Evolutionary conservation across 177 flowering plant genomes (phyloP), one percentile per base, ranked within the genome.

Genomic region (Vitis hybrid): DNA sequence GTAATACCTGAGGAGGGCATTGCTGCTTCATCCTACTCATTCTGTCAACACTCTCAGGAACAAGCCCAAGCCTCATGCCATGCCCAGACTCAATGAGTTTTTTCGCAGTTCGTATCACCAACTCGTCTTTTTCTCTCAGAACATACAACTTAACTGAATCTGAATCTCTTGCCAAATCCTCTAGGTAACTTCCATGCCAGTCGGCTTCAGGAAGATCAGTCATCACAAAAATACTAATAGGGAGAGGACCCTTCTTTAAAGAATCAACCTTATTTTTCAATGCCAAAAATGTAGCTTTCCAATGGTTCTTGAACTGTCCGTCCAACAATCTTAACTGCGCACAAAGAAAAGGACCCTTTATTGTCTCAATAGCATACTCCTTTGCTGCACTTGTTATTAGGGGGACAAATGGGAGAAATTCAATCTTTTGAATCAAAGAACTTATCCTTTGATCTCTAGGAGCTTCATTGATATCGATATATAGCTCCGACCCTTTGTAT

Each of bases 241-340:
- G 95, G 32, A 67, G 77, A 61, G 81, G 27, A 71, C 76, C 77
- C 11, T 75, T 74, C 65, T 78, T 70, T 57, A 93, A 68, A 17
- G 78, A 67, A 52, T 90, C 87, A 9, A 94, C 30, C 60, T 85
- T 87, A 63, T 88, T 83, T 70, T 82, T 80, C 60, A 96, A 78
- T 12, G 72, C 82, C 21, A 56, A 58, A 77, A 96, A 93, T 40
- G 99, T 93, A 60, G 82, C 66, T 55, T 87, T 77, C 97, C 91
- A 76, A 60, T 96, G 97, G 81, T 96, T 96, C 87, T 96, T 96
- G 80, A 96, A 96, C 78, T 93, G 99, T 66, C 99, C 99, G 75
- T 96, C 99, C 70, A 96, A 80, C 79, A 93, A 75, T 69, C 99
- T 91, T 18, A 96, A 92, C 70, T 96, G 99, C 0, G 95, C 91